Evolutionary conservation across 2,329 filamentous ascomycete genomes (phyloP), one percentile per base, ranked within the genome.

Genomic region (Magnaporthiopsis incrustans): DNA sequence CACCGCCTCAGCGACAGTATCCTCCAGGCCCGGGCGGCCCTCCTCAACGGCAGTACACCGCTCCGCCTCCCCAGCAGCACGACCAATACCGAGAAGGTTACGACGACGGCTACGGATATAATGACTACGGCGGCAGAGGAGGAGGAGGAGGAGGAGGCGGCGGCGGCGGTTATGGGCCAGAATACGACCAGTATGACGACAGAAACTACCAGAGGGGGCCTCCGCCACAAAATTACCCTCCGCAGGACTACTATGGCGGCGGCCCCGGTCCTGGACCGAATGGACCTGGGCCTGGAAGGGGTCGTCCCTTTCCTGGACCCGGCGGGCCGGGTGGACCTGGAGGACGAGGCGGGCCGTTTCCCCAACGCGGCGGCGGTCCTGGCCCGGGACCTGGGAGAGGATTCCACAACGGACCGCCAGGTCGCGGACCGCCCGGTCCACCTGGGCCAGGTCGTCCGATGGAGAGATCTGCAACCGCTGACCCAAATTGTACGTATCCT

Each of bases 41-140:
- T 59, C 66, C 64, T 4, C 70, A 69, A 5, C 71, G 76, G 63
- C 75, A 76, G 38, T 75, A 75, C 67, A 73, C 71, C 65, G 67
- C 70, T 64, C 72, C 70, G 61, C 67, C 69, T 62, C 66, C 67
- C 60, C 75, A 77, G 64, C 75, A 81, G 64, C 80, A 82, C 65
- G 76, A 81, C 63, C 75, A 77, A 61, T 79, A 81, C 64, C 76
- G 79, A 63, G 76, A 80, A 61, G 77, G 76, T 18, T 78, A 82
- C 66, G 78, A 74, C 30, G 71, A 75, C 65, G 75, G 74, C 14
- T 79, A 79, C 63, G 74, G 75, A 60, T 77, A 79, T 14, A 66
- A 65, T 12, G 76, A 74, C 27, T 77, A 78, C 59, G 75, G 74
- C 63, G 64, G 63, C 33, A 76, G 78, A 33, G 78, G 80, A 11